A percentile compares a stretch with the other conserved stretches of the same genome.
These are phyloP conservation scores for Crithidia fasciculata DNA, from an alignment of 208 protist genomes.

Conservation along the genomic window DNA sequence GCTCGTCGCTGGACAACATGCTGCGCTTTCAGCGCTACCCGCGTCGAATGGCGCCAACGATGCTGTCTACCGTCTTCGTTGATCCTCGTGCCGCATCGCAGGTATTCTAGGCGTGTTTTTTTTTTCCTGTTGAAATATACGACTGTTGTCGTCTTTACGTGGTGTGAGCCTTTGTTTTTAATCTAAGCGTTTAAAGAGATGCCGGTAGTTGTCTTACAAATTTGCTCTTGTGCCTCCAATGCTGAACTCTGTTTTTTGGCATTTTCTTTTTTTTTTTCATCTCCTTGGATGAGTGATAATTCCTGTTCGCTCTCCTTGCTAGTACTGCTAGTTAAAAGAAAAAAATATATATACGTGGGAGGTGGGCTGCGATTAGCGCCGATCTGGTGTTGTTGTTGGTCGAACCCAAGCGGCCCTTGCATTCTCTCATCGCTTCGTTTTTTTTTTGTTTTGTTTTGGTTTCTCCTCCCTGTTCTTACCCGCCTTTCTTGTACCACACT, in stretches of 20 bases:
- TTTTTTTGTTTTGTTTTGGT: slow-evolving; percentile 6
- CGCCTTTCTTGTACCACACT: neutral
- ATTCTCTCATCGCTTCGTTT: slow-evolving; percentile 3
- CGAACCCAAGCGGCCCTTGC: too few species aligned
- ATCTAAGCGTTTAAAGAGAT: neutral
- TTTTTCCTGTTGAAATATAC: too few species aligned
- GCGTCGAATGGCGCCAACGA: slow-evolving; percentile 8
- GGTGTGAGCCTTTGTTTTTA: too few species aligned
- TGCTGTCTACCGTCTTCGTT: slow-evolving; percentile 34
- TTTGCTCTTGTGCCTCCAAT: neutral
- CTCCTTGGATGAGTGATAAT: too few species aligned
- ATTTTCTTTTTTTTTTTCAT: too few species aligned
- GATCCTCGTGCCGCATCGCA: slow-evolving; percentile 13
- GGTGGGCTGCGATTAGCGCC: too few species aligned
- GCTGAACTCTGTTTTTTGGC: too few species aligned
- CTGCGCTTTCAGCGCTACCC: slow-evolving; percentile 32
- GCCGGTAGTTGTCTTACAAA: neutral
- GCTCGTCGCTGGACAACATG: slow-evolving; percentile 43
- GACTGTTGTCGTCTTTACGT: too few species aligned
- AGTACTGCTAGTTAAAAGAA: too few species aligned
- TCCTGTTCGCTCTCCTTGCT: too few species aligned
- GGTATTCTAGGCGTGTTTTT: neutral
- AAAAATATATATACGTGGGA: too few species aligned
- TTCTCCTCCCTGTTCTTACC: neutral
- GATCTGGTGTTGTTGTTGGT: too few species aligned